These are phyloP conservation scores for Plantago rigida DNA, from an alignment of 305 asterid species.

Conservation along the genomic window DNA sequence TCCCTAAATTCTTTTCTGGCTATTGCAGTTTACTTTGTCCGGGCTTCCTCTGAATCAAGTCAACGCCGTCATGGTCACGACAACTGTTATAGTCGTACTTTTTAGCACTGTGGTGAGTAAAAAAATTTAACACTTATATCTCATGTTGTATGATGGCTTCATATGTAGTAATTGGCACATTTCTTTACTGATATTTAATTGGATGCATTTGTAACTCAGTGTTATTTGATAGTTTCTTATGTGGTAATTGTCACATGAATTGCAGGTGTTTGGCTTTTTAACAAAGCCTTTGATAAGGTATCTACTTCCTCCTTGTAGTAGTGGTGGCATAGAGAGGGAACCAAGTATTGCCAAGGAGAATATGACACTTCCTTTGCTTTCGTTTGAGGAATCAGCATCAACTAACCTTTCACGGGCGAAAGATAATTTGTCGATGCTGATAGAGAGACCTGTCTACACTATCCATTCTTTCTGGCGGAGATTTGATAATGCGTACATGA, in stretches of 20 bases:
- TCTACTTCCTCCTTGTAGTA: conserved; percentile 46
- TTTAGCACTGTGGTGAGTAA: conserved; percentile 73
- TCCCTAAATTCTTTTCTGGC: conserved; percentile 3
- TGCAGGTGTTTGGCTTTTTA: conserved; percentile 77
- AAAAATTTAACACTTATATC: neutral
- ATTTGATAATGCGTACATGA: conserved; percentile 78
- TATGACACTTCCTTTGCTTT: conserved; percentile 65
- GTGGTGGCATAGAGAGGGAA: conserved; percentile 42
- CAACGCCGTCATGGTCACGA: conserved; percentile 63
- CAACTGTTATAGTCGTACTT: conserved; percentile 64
- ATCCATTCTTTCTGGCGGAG: conserved; percentile 78
- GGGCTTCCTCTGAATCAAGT: conserved; percentile 62
- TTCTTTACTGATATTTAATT: too few species aligned
- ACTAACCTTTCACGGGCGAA: conserved; percentile 54
- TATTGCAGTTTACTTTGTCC: conserved; percentile 59
- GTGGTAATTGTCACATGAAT: neutral
- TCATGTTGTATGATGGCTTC: too few species aligned
- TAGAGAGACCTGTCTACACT: conserved; percentile 72
- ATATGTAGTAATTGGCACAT: too few species aligned
- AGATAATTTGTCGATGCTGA: conserved; percentile 61
- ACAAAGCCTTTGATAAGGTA: conserved; percentile 63
- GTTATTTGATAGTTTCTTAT: too few species aligned
- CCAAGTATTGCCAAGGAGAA: conserved; percentile 56
- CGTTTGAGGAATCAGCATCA: conserved; percentile 68
- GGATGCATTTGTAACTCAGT: too few species aligned